Evolutionary conservation across 2,329 filamentous ascomycete genomes (phyloP).

Genomic region (Orbilia ellipsospora): DNA sequence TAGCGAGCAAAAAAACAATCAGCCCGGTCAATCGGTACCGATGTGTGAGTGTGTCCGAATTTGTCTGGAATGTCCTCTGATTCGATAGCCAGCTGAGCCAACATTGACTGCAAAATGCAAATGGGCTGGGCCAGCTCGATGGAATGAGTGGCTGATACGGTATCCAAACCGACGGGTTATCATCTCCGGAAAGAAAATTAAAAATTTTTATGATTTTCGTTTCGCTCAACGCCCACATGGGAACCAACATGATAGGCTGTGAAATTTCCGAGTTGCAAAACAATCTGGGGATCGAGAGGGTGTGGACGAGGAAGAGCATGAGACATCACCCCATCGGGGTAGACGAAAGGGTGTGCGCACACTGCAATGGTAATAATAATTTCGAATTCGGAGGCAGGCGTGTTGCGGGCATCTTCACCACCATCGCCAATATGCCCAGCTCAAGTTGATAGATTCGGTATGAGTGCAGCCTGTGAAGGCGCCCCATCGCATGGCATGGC

Average conservation of each 20-base stretch:
- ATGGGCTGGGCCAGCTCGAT: constrained; percentile 38
- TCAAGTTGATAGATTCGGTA: too few relatives aligned
- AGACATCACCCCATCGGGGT: constrained; percentile 2
- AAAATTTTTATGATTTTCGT: neutral
- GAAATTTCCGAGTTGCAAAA: constrained; percentile 13
- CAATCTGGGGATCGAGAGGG: neutral
- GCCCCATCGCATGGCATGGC: neutral
- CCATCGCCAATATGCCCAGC: constrained; percentile 5
- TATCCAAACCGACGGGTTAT: constrained; percentile 14
- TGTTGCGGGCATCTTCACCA: constrained; percentile 13
- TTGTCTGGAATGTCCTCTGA: constrained; percentile 19
- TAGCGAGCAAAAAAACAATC: neutral
- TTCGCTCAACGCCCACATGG: constrained; percentile 25
- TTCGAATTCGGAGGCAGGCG: constrained; percentile 6
- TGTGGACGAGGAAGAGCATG: constrained; percentile 10
- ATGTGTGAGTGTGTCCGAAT: constrained; percentile 2
- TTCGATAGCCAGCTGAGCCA: constrained; percentile 14
- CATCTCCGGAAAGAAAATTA: neutral
- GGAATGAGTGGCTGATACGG: constrained; percentile 36
- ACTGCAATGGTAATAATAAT: neutral
- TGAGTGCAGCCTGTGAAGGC: constrained; percentile 44
- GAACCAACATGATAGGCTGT: constrained; percentile 32
- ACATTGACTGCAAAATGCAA: constrained; percentile 14
- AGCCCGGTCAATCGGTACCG: constrained; percentile 41
- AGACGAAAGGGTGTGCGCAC: constrained; percentile 4